A percentile compares a stretch with the other conserved stretches of the same genome.
These are phyloP conservation scores for Pascua sp. DNA, from an alignment of 1,284 basidiomycete genomes.

Conservation along the genomic window DNA sequence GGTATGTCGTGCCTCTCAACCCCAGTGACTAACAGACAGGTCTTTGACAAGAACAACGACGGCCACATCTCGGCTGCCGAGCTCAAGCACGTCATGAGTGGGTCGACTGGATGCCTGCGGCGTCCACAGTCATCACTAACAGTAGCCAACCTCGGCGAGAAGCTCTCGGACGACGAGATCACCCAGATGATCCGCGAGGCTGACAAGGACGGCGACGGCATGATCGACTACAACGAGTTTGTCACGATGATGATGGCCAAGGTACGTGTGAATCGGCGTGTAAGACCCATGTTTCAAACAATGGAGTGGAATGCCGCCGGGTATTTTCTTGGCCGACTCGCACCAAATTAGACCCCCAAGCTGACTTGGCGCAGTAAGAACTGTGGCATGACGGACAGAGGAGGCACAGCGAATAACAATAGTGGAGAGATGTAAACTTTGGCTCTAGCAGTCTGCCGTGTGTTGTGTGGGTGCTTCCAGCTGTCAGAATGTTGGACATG, in stretches of 20 bases:
- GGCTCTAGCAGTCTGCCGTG: too few species aligned
- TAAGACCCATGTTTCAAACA: neutral
- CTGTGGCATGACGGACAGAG: too few species aligned
- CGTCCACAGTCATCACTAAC: neutral
- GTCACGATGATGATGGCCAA: conserved; percentile 55
- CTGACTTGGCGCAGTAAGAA: too few species aligned
- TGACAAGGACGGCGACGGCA: conserved; percentile 70
- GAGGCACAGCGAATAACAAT: too few species aligned
- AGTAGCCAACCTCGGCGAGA: conserved; percentile 67
- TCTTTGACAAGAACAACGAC: conserved; percentile 65
- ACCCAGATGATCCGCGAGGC: conserved; percentile 99
- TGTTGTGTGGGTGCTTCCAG: too few species aligned
- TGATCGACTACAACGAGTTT: conserved; percentile 54
- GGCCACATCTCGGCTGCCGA: conserved; percentile 62
- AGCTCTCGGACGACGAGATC: conserved; percentile 86
- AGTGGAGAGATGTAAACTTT: too few species aligned
- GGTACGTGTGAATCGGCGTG: conserved; percentile 8
- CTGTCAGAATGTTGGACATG: too few species aligned
- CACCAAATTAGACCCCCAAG: too few species aligned
- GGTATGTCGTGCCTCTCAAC: conserved; percentile 22
- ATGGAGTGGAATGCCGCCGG: too few species aligned
- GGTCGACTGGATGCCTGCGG: conserved; percentile 33
- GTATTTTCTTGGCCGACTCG: too few species aligned
- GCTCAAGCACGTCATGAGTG: conserved; percentile 91
- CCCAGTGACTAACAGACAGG: conserved; percentile 28